Percentiles rank a stretch among this genome's conserved stretches.
Evolutionary conservation across 2,329 filamentous ascomycete genomes (phyloP).

Genomic region (Pseudogymnoascus sp.): DNA sequence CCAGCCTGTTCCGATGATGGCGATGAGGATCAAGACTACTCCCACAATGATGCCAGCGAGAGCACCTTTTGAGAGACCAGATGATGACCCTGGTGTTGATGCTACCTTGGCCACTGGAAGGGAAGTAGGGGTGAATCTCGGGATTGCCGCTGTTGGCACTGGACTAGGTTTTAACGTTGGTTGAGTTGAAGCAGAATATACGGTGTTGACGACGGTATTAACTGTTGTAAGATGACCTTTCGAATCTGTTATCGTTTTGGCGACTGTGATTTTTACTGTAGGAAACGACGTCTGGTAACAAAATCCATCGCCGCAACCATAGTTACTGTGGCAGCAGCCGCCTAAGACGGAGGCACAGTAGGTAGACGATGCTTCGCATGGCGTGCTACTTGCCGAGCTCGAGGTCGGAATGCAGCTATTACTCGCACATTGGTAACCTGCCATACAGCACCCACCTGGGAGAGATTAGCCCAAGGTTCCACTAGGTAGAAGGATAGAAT

Average conservation of each 20-base stretch:
- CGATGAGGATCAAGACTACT: constrained; percentile 40
- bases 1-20: constrained; percentile 40
- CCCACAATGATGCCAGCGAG: constrained; percentile 50
- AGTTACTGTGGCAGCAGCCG: constrained; percentile 46
- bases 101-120: constrained; percentile 21
- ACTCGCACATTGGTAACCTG: constrained; percentile 37
- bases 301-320: constrained; percentile 39
- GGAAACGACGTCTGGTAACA: constrained; percentile 44
- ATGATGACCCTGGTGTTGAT: constrained; percentile 30
- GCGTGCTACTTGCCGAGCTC: constrained; percentile 34
- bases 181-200: constrained; percentile 17
- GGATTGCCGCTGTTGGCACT: constrained; percentile 17
- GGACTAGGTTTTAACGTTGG: constrained; percentile 36
- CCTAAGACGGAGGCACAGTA: constrained; percentile 44
- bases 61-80: constrained; percentile 26
- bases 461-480: background rate
- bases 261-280: constrained; percentile 39
- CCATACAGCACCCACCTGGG: constrained; percentile 39
- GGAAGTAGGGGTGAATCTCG: constrained; percentile 12
- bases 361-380: constrained; percentile 40
- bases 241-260: constrained; percentile 40
- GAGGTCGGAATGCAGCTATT: constrained; percentile 39
- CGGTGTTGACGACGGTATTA: constrained; percentile 27
- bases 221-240: constrained; percentile 34
- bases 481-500: background rate